These are phyloP conservation scores for Avicennia marina DNA, from an alignment of 257 asterid species.

Conservation along the genomic window DNA sequence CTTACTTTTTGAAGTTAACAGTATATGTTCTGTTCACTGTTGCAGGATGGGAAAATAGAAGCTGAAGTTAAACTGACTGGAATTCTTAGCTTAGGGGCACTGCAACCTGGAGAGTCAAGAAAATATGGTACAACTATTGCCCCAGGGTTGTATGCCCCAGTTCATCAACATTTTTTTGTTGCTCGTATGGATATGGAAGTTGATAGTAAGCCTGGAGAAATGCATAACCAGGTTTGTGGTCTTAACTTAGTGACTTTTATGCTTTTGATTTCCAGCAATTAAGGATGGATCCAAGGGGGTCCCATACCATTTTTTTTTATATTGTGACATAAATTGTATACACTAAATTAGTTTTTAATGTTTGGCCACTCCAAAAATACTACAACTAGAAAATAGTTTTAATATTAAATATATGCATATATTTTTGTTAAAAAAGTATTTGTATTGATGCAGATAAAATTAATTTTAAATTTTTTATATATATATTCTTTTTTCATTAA, in stretches of 20 bases:
- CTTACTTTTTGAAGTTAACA: no score
- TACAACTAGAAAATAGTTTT: no score
- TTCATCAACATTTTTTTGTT: conserved; percentile 95
- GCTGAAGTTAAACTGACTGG: conserved; percentile 99
- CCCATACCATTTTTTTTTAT: no score
- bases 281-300: not conserved
- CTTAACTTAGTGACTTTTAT: not conserved
- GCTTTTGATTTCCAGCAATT: conserved; percentile 6
- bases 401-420: no score
- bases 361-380: no score
- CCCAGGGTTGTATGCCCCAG: conserved; percentile 94
- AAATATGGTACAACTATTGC: conserved; percentile 93
- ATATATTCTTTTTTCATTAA: no score
- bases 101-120: conserved; percentile 81
- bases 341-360: no score
- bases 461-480: no score
- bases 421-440: no score
- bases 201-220: conserved; percentile 90
- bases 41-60: conserved; percentile 97
- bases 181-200: conserved; percentile 98
- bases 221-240: conserved; percentile 70
- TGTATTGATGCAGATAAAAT: no score
- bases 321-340: no score
- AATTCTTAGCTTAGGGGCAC: conserved; percentile 85
- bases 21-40: conserved; percentile 9